Conservation (phyloP, 345 rosid species). For the Murraya koenigii region DNA sequence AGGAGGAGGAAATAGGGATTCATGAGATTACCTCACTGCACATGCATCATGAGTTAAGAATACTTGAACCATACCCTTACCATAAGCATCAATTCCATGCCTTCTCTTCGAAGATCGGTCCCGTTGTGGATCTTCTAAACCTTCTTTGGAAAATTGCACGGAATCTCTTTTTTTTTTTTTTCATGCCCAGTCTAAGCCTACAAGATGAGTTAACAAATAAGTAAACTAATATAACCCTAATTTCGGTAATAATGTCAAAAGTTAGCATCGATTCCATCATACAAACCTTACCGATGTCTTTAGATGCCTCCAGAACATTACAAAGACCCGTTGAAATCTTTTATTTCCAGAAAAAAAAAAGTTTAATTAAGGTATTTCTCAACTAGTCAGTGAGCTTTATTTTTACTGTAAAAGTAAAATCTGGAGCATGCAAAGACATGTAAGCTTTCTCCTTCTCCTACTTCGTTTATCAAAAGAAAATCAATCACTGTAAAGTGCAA, state of each 20-base stretch:
- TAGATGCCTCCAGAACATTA: conserved; percentile 61
- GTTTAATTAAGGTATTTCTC: conserved; percentile 9
- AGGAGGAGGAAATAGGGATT: not conserved
- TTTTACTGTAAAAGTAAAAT: no score
- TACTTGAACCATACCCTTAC: not conserved
- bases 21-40: not conserved
- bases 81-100: conserved; percentile 16
- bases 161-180: conserved; percentile 57
- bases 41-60: not conserved
- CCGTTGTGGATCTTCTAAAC: conserved; percentile 34
- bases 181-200: conserved; percentile 61
- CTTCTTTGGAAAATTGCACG: conserved; percentile 57
- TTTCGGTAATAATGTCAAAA: not conserved
- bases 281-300: conserved; percentile 60
- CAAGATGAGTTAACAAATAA: conserved; percentile 5
- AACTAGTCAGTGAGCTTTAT: not conserved
- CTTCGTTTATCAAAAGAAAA: conserved; percentile 20
- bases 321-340: conserved; percentile 59
- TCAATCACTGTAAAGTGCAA: conserved; percentile 1
- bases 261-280: conserved; percentile 2
- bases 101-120: conserved; percentile 24
- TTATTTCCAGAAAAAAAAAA: no score
- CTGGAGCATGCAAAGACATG: no score
- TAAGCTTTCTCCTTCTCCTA: conserved; percentile 55
- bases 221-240: conserved; percentile 3